Evolutionary conservation across 371 early-diverging fungal species (phyloP).

Genomic region (Apophysomyces sp.): DNA sequence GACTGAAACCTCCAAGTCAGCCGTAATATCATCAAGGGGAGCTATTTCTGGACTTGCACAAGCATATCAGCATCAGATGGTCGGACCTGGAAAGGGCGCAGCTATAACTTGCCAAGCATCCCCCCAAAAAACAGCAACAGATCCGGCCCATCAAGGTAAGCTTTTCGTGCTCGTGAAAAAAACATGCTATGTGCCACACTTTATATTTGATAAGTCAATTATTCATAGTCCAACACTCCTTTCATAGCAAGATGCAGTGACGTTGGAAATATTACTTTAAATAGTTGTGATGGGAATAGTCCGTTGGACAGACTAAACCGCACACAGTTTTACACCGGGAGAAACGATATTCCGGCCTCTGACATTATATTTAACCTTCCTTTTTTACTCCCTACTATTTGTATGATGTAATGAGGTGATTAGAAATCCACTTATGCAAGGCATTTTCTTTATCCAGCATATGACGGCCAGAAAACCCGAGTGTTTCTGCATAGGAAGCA

Average conservation of each 20-base stretch:
- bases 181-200: background rate
- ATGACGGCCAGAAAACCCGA: too few species aligned
- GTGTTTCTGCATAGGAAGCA: too few species aligned
- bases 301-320: too few species aligned
- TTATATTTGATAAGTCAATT: too few species aligned
- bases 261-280: background rate
- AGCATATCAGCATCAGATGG: background rate
- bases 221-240: too few species aligned
- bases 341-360: too few species aligned
- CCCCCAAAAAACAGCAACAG: background rate
- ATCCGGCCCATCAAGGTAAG: background rate
- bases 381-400: too few species aligned
- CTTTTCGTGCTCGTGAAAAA: background rate
- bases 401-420: too few species aligned
- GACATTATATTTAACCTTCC: too few species aligned
- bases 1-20: background rate
- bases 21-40: background rate
- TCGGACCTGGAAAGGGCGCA: background rate
- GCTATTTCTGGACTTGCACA: background rate
- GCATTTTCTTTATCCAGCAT: too few species aligned
- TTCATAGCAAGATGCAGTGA: background rate
- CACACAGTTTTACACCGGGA: too few species aligned
- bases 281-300: background rate
- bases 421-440: too few species aligned
- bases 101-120: background rate